Evolutionary conservation across 768 basidiomycete species (phyloP), one percentile per base, ranked within the genome.

Genomic region (Rhizopogon salebrosus): DNA sequence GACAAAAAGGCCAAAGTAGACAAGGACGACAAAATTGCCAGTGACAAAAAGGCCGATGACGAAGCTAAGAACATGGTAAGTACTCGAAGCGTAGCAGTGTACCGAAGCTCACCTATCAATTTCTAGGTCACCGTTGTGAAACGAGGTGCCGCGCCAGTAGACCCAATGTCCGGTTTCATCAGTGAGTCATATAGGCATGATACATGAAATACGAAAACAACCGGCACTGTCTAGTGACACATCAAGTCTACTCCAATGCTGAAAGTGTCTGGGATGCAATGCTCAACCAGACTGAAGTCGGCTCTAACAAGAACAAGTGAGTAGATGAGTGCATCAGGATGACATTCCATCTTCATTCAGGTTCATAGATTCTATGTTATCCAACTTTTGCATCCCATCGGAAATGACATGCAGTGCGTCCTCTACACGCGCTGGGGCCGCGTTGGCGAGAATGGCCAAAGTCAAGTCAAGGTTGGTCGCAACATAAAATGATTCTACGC

Each of bases 351-450:
- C 36, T 20, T 48, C 24, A 50, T 27, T 0, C 48, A 83, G 79
- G 58, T 3, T 5, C 20, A 31, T 22, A 46, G 45, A 22, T 84
- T 80, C 64, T 84, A 84, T 50, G 80, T 82, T 2, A 64, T 84
- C 14, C 82, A 84, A 54, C 66, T 84, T 6, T 65, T 83, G 43
- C 80, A 82, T 56, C 72, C 77, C 2, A 69, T 77, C 27, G 71
- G 73, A 6, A 73, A 74, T 54, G 57, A 63, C 31, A 18, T 60
- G 8, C 56, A 61, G 18, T 76, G 68, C 49, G 51, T 66, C 3
- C 64, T 83, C 29, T 80, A 70, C 64, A 80, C 79, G 31, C 77
- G 80, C 34, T 84, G 80, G 80, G 82, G 80, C n/a, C 75, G 83
- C 23, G 81, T 83, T 16, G 83, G 83, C 23, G 81, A 82, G 59